phyloP scores from a whole-genome alignment of 2,329 filamentous ascomycete genomes.

The Diaporthe vaccinii region DNA sequence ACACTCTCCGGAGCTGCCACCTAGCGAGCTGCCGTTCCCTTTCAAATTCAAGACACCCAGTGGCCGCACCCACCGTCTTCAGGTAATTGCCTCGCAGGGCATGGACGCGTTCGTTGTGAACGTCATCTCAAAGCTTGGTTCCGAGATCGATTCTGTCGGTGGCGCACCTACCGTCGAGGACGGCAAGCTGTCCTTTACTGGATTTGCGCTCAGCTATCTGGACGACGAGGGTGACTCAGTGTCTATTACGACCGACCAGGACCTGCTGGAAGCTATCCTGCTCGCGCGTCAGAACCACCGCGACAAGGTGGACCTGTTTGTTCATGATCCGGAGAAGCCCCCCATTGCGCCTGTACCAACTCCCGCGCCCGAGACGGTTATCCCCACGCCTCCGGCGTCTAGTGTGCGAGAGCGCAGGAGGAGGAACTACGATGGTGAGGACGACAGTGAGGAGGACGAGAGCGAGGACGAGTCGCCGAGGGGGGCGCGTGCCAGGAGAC shows the following conservation, averaged over 20 bases:
- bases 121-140: conserved; percentile 87
- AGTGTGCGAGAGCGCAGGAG: conserved; percentile 65
- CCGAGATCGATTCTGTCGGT: conserved; percentile 86
- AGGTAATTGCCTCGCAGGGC: conserved; percentile 84
- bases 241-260: conserved; percentile 95
- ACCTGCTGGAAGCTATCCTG: conserved; percentile 89
- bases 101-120: conserved; percentile 82
- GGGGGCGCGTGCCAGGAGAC: conserved; percentile 59
- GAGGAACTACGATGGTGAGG: conserved; percentile 62
- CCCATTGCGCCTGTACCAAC: conserved; percentile 74
- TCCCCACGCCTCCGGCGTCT: conserved; percentile 63
- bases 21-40: conserved; percentile 85
- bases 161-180: conserved; percentile 84
- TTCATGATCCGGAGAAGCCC: conserved; percentile 93
- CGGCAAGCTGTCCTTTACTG: conserved; percentile 80
- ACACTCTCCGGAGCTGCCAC: conserved; percentile 65
- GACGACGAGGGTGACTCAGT: conserved; percentile 98
- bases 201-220: conserved; percentile 94
- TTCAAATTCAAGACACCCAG: conserved; percentile 99
- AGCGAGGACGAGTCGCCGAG: conserved; percentile 57
- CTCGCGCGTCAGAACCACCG: conserved; percentile 82
- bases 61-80: conserved; percentile 92
- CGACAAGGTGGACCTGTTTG: conserved; percentile 97
- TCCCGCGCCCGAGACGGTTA: conserved; percentile 57
- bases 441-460: conserved; percentile 63